Percentiles rank a stretch among this genome's conserved stretches.
These are phyloP conservation scores for Hanseniaspora sp. DNA, from an alignment of 1,139 yeast genomes.

Conservation along the genomic window DNA sequence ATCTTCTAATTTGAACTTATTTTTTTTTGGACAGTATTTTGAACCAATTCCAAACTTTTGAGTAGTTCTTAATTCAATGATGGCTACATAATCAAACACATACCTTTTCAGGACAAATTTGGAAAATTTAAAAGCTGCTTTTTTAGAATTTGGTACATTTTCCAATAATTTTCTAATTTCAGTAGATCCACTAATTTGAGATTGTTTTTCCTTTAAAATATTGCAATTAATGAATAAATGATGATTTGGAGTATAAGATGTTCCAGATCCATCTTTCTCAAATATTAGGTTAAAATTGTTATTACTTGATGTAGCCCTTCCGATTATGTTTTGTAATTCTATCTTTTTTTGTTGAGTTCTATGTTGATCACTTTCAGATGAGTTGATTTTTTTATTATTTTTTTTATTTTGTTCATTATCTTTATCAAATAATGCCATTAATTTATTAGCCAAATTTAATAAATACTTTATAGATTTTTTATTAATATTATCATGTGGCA, in stretches of 20 bases:
- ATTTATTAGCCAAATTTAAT: conserved; percentile 19
- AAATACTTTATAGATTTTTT: conserved; percentile 34
- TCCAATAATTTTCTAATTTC: conserved; percentile 36
- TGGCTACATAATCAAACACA: conserved; percentile 41
- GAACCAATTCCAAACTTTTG: conserved; percentile 36
- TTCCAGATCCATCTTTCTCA: conserved; percentile 54
- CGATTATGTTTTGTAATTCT: conserved; percentile 32
- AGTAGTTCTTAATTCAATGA: conserved; percentile 46
- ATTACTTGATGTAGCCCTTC: conserved; percentile 43
- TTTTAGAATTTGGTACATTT: conserved; percentile 35
- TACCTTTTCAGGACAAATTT: conserved; percentile 34
- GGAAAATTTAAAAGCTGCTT: conserved; percentile 37
- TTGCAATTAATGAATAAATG: conserved; percentile 33
- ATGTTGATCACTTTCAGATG: background rate
- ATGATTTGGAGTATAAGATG: conserved; percentile 42
- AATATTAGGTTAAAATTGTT: conserved; percentile 36
- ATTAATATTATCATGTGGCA: conserved; percentile 32
- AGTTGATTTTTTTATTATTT: background rate
- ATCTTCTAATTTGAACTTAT: conserved; percentile 37
- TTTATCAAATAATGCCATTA: background rate
- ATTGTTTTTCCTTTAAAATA: background rate
- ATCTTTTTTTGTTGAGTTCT: background rate
- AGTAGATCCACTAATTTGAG: conserved; percentile 11
- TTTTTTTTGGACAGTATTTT: conserved; percentile 36
- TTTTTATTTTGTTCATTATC: background rate